A percentile compares a stretch with the other conserved stretches of the same genome.
Evolutionary conservation across 768 basidiomycete species (phyloP).

Genomic region (Cystobasidiopsis lactophilus): DNA sequence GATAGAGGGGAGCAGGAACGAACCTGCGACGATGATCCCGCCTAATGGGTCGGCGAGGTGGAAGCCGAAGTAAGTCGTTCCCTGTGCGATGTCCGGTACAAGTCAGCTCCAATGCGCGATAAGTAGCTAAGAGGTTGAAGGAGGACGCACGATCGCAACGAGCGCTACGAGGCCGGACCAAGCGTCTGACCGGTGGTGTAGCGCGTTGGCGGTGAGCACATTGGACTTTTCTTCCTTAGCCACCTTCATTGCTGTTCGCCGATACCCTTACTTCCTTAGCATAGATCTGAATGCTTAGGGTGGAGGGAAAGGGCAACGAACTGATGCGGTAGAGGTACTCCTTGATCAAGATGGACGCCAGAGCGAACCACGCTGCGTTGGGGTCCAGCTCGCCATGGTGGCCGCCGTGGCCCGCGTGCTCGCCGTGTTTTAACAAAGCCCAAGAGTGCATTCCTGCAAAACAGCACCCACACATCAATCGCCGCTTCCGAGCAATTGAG

Average conservation of each 20-base stretch:
- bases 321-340: constrained; percentile 79
- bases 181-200: constrained; percentile 93
- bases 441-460: constrained; percentile 60
- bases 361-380: constrained; percentile 94
- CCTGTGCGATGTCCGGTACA: background rate
- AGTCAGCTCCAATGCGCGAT: no score
- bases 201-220: constrained; percentile 82
- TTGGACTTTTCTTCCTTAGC: constrained; percentile 78
- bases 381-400: constrained; percentile 45
- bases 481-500: constrained; percentile 39
- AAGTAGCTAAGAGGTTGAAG: background rate
- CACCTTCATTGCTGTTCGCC: constrained; percentile 32
- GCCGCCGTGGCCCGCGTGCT: constrained; percentile 20
- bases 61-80: constrained; percentile 43
- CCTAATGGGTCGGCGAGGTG: constrained; percentile 86
- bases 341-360: constrained; percentile 52
- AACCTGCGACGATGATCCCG: constrained; percentile 33
- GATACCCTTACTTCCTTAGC: no score
- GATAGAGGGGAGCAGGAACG: no score
- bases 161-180: constrained; percentile 81
- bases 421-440: no score
- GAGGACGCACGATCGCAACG: constrained; percentile 57
- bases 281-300: background rate
- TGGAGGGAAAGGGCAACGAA: background rate
- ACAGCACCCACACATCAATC: constrained; percentile 16